These are phyloP conservation scores for Larix sibirica DNA, from an alignment of 83 land plant species.

Conservation along the genomic window DNA sequence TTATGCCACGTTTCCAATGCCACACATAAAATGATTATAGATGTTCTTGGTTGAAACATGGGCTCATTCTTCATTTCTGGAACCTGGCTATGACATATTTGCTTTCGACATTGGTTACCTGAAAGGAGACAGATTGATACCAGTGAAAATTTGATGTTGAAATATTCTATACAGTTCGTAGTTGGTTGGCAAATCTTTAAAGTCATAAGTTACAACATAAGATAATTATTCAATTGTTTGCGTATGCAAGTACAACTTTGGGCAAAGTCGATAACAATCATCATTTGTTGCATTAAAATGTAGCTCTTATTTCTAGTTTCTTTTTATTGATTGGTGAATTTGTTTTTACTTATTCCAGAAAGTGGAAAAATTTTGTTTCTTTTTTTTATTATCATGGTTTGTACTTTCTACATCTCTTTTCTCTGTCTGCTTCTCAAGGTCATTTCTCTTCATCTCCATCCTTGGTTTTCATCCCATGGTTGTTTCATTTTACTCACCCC, in stretches of 20 bases:
- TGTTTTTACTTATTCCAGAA: no score
- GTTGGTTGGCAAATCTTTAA: not conserved
- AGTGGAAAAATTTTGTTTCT: not conserved
- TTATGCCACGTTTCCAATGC: not conserved
- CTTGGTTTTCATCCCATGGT: no score
- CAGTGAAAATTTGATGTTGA: not conserved
- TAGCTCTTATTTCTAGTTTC: no score
- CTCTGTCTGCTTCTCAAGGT: no score
- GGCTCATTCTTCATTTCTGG: not conserved
- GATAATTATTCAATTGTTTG: not conserved
- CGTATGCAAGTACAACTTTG: no score
- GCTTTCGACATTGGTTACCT: not conserved
- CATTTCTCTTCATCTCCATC: no score
- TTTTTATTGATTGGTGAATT: no score
- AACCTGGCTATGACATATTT: not conserved
- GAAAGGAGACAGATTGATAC: not conserved
- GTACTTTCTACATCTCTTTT: no score
- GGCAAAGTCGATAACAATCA: no score
- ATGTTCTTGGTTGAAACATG: not conserved
- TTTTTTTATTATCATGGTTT: not conserved
- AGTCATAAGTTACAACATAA: not conserved
- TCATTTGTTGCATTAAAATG: no score
- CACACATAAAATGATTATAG: no score
- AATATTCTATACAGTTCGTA: not conserved
- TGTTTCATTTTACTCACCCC: no score